Conservation (phyloP, 1,284 basidiomycete genomes). For the Ganoderma leucocontextum region DNA sequence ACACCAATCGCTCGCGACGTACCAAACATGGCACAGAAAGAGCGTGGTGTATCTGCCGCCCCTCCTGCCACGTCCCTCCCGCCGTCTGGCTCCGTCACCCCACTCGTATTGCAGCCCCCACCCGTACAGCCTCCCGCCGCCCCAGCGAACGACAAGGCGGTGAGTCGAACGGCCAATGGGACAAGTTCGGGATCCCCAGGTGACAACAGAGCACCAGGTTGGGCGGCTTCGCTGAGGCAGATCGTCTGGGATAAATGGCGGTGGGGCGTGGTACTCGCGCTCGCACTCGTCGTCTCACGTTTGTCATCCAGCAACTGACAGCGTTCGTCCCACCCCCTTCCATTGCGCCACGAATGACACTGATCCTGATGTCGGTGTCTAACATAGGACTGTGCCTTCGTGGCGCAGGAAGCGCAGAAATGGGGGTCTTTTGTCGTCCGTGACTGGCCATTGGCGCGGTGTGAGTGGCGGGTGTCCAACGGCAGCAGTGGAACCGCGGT, state of each 20-base stretch:
- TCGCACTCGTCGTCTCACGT: slow-evolving; percentile 79
- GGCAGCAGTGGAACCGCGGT: not conserved
- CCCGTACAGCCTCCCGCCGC: slow-evolving; percentile 11
- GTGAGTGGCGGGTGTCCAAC: not conserved
- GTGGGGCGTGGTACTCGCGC: slow-evolving; percentile 78
- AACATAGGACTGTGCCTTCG: not conserved
- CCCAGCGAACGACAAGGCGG: slow-evolving; percentile 23
- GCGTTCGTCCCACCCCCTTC: not conserved
- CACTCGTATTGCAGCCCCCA: slow-evolving; percentile 7
- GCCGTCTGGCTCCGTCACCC: slow-evolving; percentile 27
- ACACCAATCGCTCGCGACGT: slow-evolving; percentile 71
- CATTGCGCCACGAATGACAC: not conserved
- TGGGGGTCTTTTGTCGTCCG: slow-evolving; percentile 5
- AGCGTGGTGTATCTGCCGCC: slow-evolving; percentile 59
- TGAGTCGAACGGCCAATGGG: slow-evolving; percentile 27
- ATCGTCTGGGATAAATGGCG: slow-evolving; percentile 85
- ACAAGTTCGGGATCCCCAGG: slow-evolving; percentile 16
- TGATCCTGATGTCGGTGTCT: slow-evolving; percentile 8
- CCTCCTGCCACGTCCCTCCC: slow-evolving; percentile 31
- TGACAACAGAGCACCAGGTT: slow-evolving; percentile 43
- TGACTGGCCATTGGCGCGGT: not conserved
- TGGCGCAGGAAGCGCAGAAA: not conserved
- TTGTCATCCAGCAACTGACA: slow-evolving; percentile 47
- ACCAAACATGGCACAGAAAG: slow-evolving; percentile 89
- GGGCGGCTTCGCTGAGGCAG: slow-evolving; percentile 65